phyloP scores from a whole-genome alignment of 208 protist genomes.

The Lotmaria passim region DNA sequence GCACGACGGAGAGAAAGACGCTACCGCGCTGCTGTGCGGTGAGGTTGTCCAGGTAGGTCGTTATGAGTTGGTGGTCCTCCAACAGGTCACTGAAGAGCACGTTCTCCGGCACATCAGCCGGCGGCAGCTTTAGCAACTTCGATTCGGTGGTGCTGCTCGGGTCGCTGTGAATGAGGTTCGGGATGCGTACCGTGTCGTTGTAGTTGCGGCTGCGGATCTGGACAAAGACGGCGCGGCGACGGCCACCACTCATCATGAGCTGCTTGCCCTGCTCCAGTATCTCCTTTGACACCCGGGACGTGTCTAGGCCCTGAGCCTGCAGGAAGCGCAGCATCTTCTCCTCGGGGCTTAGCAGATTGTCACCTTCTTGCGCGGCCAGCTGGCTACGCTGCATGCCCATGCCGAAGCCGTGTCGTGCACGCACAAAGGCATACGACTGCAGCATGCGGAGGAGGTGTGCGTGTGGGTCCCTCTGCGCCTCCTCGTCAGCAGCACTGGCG shows the following conservation, averaged over 20 bases:
- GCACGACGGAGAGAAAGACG: slow-evolving; percentile 44
- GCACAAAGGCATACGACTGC: slow-evolving; percentile 67
- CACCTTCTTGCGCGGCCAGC: slow-evolving; percentile 58
- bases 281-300: slow-evolving; percentile 42
- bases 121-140: slow-evolving; percentile 65
- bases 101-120: slow-evolving; percentile 75
- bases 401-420: slow-evolving; percentile 81
- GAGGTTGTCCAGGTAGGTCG: slow-evolving; percentile 31
- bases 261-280: slow-evolving; percentile 69
- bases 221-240: slow-evolving; percentile 78
- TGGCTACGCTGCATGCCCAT: slow-evolving; percentile 87
- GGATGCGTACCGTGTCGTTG: slow-evolving; percentile 73
- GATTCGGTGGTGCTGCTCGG: slow-evolving; percentile 67
- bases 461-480: not conserved
- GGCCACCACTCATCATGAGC: slow-evolving; percentile 69
- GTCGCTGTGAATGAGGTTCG: slow-evolving; percentile 68
- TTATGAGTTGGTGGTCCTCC: slow-evolving; percentile 53
- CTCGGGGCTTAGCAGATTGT: slow-evolving; percentile 69
- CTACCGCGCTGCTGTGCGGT: slow-evolving; percentile 14
- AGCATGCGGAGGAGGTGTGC: slow-evolving; percentile 43
- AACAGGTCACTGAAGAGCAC: slow-evolving; percentile 66
- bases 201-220: slow-evolving; percentile 71
- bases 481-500: not conserved
- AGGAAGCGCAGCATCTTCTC: slow-evolving; percentile 78
- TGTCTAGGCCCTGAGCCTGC: slow-evolving; percentile 85